Percentiles rank a stretch among this genome's conserved stretches.
These are phyloP conservation scores for Exophiala calicioides DNA, from an alignment of 2,329 filamentous ascomycete species.

Conservation along the genomic window DNA sequence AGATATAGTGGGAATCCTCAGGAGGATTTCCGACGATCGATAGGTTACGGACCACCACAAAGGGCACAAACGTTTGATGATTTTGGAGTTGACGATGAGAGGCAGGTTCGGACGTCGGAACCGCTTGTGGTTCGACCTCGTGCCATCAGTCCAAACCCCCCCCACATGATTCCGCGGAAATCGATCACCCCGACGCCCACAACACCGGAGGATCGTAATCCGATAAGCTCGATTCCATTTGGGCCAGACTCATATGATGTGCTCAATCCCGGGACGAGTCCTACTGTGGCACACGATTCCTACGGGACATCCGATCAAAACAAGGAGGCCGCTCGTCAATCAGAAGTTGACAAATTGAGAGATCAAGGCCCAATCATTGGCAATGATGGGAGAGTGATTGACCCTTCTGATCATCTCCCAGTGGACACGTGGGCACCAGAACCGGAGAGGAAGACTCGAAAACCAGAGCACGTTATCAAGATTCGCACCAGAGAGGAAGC, in stretches of 20 bases:
- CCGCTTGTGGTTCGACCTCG: constrained; percentile 43
- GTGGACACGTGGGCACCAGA: constrained; percentile 67
- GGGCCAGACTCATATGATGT: constrained; percentile 63
- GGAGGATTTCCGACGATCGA: constrained; percentile 15
- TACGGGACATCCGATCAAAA: constrained; percentile 43
- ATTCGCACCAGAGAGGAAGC: constrained; percentile 40
- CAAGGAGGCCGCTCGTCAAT: constrained; percentile 41
- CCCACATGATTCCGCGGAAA: constrained; percentile 49
- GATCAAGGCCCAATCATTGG: constrained; percentile 61
- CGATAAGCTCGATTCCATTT: constrained; percentile 54
- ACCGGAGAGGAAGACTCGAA: constrained; percentile 58
- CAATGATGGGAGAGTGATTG: constrained; percentile 64
- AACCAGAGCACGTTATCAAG: constrained; percentile 51
- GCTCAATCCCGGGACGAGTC: constrained; percentile 53
- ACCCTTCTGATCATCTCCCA: constrained; percentile 66
- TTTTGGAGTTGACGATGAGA: constrained; percentile 20
- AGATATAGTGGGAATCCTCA: constrained; percentile 7
- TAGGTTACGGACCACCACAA: constrained; percentile 15
- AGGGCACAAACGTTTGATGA: constrained; percentile 24
- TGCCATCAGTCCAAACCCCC: constrained; percentile 46
- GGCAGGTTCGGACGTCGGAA: constrained; percentile 31
- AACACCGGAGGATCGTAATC: constrained; percentile 40
- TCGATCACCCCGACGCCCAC: constrained; percentile 60
- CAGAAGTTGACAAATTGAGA: constrained; percentile 41
- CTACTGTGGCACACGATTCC: constrained; percentile 37